Evolutionary conservation across 1,139 yeast species (phyloP).

Genomic region (Hansenula sp.): DNA sequence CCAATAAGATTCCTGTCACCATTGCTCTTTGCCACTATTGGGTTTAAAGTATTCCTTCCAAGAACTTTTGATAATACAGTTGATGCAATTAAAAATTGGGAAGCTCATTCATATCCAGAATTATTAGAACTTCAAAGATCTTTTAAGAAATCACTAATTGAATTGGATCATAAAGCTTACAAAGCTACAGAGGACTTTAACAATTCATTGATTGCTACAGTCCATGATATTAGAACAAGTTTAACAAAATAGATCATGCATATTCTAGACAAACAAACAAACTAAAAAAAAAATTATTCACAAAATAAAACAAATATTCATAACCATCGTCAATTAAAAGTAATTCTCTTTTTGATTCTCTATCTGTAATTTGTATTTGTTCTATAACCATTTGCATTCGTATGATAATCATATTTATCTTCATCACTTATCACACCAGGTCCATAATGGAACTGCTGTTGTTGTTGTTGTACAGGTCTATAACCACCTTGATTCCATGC

Average conservation of each 20-base stretch:
- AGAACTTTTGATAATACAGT: constrained; percentile 28
- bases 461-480: constrained; percentile 8
- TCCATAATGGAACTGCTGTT: not conserved
- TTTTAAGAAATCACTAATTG: constrained; percentile 13
- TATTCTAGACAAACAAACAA: not conserved
- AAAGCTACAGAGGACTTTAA: constrained; percentile 7
- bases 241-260: constrained; percentile 6
- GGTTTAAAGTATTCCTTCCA: constrained; percentile 34
- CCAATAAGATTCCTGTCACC: constrained; percentile 51
- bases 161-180: constrained; percentile 12
- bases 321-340: too few relatives aligned
- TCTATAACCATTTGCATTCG: not conserved
- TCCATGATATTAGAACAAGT: constrained; percentile 17
- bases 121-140: constrained; percentile 24
- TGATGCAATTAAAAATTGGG: constrained; percentile 22
- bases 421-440: constrained; percentile 5
- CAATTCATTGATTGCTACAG: constrained; percentile 11
- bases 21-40: constrained; percentile 39
- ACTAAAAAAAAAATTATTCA: not conserved
- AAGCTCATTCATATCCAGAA: constrained; percentile 30
- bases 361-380: constrained; percentile 1
- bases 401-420: constrained; percentile 3
- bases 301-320: not conserved
- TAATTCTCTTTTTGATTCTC: too few relatives aligned
- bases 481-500: constrained; percentile 5